Evolutionary conservation across 441 rosid species (phyloP), one percentile per base, ranked within the genome.

Genomic region (Pelargonium australe): DNA sequence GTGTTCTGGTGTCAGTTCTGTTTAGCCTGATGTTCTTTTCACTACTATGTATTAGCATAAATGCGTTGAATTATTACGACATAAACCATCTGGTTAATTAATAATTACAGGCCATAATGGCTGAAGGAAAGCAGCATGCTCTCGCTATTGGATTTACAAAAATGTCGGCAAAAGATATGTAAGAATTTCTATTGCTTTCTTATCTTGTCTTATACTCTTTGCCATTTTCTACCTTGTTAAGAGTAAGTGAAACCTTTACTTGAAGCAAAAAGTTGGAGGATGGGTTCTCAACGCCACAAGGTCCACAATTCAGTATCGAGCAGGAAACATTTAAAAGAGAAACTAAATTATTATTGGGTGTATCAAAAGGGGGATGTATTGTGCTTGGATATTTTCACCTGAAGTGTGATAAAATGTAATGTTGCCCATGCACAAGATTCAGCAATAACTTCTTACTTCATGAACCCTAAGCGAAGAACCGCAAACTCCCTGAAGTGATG

Each of bases 151-250:
- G 99, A 76, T 95, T 86, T 80, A 95, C 97, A 64, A 95, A 92
- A 79, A 90, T 95, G 97, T 84, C 97, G 43, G 97, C 99, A 58
- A 95, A 90, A 61, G 97, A 91, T 80, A 95, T 95, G 99, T 90
- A 78, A 84, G 99, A 84, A 58, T 58, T 19, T 58, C 41, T 58
- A 58, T 19, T 2, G 8, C 41, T 37, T 6, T 0, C 25, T 7
- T 17, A 16, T 55, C 62, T 19, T 16, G 19, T 55, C 62, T 55
- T 55, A 7, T 55, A 55, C 20, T 17, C 2, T 20, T 16, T 17
- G 19, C 17, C 62, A 3, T 55, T 23, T 16, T 37, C 41, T 37
- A 37, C 41, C 41, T 51, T 13, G 37, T 68, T 14, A 57, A 16
- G 5, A 34, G 63, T 61, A 57, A 10, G 64, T 55, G 28, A 10